Conservation (phyloP, 768 basidiomycete species). For the Candolleomyces efflorescens region DNA sequence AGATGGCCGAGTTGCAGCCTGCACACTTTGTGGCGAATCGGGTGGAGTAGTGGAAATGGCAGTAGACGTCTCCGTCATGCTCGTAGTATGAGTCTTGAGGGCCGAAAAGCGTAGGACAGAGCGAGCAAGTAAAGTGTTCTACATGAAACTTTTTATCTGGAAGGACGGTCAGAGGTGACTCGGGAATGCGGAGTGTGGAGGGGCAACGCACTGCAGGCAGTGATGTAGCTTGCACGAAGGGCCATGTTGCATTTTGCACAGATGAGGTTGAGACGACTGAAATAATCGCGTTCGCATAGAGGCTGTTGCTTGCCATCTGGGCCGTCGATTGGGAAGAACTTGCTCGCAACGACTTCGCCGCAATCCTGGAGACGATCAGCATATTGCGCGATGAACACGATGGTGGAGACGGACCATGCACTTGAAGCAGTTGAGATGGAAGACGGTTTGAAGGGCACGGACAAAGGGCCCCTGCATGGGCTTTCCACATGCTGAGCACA, state of each 20-base stretch:
- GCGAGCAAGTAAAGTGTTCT: slow-evolving; percentile 98
- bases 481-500: slow-evolving; percentile 75
- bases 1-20: slow-evolving; percentile 93
- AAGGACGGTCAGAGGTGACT: slow-evolving; percentile 7
- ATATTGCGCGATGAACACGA: neutral
- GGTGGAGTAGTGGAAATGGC: slow-evolving; percentile 99
- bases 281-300: slow-evolving; percentile 98
- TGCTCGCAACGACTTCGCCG: slow-evolving; percentile 92
- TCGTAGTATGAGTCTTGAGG: slow-evolving; percentile 99
- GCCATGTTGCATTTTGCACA: slow-evolving; percentile 96
- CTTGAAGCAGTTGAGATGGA: slow-evolving; percentile 97
- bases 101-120: slow-evolving; percentile 93
- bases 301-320: slow-evolving; percentile 85
- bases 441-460: slow-evolving; percentile 88
- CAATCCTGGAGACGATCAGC: slow-evolving; percentile 65
- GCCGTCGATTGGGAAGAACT: slow-evolving; percentile 98
- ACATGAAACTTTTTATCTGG: slow-evolving; percentile 98
- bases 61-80: slow-evolving; percentile 96
- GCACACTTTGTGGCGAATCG: slow-evolving; percentile 98
- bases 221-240: slow-evolving; percentile 95
- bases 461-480: slow-evolving; percentile 95
- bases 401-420: slow-evolving; percentile 69
- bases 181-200: slow-evolving; percentile 7
- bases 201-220: slow-evolving; percentile 79
- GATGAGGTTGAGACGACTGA: slow-evolving; percentile 91